Evolutionary conservation across 768 basidiomycete species (phyloP).

Genomic region (Xerocomus potaroensis): DNA sequence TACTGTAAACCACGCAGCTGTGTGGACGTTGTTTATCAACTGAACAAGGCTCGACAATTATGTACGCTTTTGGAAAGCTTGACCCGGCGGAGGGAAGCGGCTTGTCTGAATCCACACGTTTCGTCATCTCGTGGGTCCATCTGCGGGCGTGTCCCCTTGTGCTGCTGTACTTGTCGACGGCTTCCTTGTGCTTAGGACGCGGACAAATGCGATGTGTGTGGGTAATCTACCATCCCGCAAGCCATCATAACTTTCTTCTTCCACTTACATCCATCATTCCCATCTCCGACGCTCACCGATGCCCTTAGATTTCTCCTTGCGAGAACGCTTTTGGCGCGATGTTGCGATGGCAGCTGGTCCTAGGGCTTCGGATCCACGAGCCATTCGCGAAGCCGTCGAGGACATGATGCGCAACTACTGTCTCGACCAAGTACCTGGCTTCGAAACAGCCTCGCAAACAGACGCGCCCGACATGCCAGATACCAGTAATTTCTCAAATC

Average conservation of each 20-base stretch:
- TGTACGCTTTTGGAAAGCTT: slow-evolving; percentile 20
- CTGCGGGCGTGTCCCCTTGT: slow-evolving; percentile 3
- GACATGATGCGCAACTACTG: slow-evolving; percentile 23
- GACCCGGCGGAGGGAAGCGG: slow-evolving; percentile 6
- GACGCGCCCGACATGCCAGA: slow-evolving; percentile 2
- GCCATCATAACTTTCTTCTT: background rate
- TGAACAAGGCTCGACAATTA: too few species aligned
- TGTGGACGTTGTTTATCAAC: too few species aligned
- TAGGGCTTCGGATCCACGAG: slow-evolving; percentile 5
- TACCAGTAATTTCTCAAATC: slow-evolving; percentile 7
- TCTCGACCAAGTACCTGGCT: slow-evolving; percentile 17
- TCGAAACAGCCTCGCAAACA: slow-evolving; percentile 1
- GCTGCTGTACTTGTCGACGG: slow-evolving; percentile 1
- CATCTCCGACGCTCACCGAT: slow-evolving; percentile 3
- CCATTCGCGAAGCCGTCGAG: slow-evolving; percentile 18
- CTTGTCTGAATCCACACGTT: slow-evolving; percentile 2
- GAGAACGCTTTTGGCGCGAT: slow-evolving; percentile 26
- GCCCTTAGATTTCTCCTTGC: slow-evolving; percentile 11
- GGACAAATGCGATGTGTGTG: slow-evolving; percentile 5
- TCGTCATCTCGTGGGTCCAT: slow-evolving; percentile 28
- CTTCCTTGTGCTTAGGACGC: slow-evolving; percentile 5
- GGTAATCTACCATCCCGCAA: background rate
- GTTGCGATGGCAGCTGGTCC: slow-evolving; percentile 12
- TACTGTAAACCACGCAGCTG: too few species aligned
- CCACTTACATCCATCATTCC: slow-evolving; percentile 5